Evolutionary conservation across 257 asterid species (phyloP), one percentile per base, ranked within the genome.

Genomic region (Thymus quinquecostatus): DNA sequence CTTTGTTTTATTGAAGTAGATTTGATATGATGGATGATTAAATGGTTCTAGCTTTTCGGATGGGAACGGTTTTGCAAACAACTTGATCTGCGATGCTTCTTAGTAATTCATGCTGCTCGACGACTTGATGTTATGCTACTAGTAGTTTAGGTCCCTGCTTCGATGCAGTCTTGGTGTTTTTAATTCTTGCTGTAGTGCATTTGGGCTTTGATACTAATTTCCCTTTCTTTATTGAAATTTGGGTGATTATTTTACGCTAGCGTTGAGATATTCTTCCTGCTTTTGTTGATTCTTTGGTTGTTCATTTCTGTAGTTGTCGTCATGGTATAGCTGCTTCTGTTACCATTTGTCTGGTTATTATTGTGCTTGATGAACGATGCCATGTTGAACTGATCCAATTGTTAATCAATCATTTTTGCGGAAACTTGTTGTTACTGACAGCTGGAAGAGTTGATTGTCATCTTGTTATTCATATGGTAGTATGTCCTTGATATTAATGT

Each of bases 41-140:
- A 9, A 40, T 64, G 60, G 11, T 54, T 41, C 38, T 51, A 33
- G 58, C 47, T 10, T 53, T 40, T 13, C 9, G 44, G n/a, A 30
- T 40, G 6, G 28, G 71, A 53, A 29, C 32, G 33, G 34, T 43
- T 38, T 21, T 30, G 10, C 11, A 7, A 59, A 21, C 38, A 29
- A 12, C 49, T 40, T 64, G 60, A n/a, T 30, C 34, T 53, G 30
- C 63, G 8, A 13, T 76, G 33, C 29, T 21, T 72, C 12, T 66
- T 68, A 69, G 48, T 38, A 30, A 12, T 13, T 47, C 34, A 28
- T 53, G 65, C 11, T 40, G 32, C 57, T n/a, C 7, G 30, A 71
- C 4, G 9, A 63, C 28, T 7, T 30, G 41, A 55, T 41, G 40
- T 12, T 44, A 49, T 67, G 30, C 64, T 45, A 32, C 64, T 45